Base-by-base conservation (phyloP, 2,329 filamentous ascomycete species). In the Scortechinia acanthostroma region DNA sequence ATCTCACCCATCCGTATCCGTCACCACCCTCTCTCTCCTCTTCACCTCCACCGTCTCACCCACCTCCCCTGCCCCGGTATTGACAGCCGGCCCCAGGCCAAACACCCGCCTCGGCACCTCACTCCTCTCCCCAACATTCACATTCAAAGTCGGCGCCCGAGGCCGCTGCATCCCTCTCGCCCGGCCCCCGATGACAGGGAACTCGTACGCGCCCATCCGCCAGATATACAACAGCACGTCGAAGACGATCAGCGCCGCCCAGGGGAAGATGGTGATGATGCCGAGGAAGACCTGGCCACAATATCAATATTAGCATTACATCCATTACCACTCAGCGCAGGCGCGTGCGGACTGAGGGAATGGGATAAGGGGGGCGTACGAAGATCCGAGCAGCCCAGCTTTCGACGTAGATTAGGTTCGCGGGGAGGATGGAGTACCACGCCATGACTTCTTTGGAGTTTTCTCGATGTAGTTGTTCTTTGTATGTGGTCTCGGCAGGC, bases 381-480 rank as follows among this genome's bases (percentile, higher is more conserved):
- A 82, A 83, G 35, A 76, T 54, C 10, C 76, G 68, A 37, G 71
- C 71, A 45, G 77, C 63, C 76, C 76, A 82, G 45, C 67, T 72
- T 55, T 84, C 79, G 43, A 81, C 55, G 20, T 63, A 61, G 42
- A 65, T 71, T 47, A 80, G 66, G 45, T 71, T 63, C 13, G 69
- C 64, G 2, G 79, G 79, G 23, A 84, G 71, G 45, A 84, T 70
- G 2, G 78, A 83, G 49, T 78, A 75, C 65, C 74, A 71, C 22
- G 73, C 72, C 79, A 83, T 83, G n/a, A n/a, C n/a, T n/a, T n/a
- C n/a, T n/a, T n/a, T n/a, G n/a, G n/a, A n/a, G n/a, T n/a, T n/a
- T n/a, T n/a, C n/a, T n/a, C n/a, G n/a, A n/a, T n/a, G n/a, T n/a
- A n/a, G n/a, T n/a, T n/a, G n/a, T n/a, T n/a, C n/a, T n/a, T n/a